A percentile compares a stretch with the other conserved stretches of the same genome.
These are phyloP conservation scores for Medicago arabica DNA, from an alignment of 306 rosid genomes.

Conservation along the genomic window DNA sequence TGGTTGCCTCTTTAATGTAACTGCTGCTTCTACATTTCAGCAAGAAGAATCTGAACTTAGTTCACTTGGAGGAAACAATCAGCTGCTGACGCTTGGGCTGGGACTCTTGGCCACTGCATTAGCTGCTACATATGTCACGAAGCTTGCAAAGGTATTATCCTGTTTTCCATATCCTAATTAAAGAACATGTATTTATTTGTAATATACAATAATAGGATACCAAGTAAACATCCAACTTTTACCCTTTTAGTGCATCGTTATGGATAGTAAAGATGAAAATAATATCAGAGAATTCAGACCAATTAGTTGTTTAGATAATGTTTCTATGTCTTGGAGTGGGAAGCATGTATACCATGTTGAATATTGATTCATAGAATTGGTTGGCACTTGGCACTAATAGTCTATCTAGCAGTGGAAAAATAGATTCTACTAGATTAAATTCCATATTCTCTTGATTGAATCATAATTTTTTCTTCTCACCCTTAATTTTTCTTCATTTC, in stretches of 20 bases:
- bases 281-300: no score
- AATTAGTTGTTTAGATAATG: no score
- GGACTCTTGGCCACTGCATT: constrained; percentile 84
- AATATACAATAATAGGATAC: constrained; percentile 3
- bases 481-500: background rate
- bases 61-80: constrained; percentile 76
- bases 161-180: constrained; percentile 5
- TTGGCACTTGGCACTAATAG: no score
- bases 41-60: constrained; percentile 86
- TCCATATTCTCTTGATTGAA: no score
- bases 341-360: no score
- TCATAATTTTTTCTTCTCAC: no score
- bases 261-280: no score
- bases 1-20: constrained; percentile 36
- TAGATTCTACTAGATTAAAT: no score
- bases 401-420: no score
- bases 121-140: constrained; percentile 88
- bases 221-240: constrained; percentile 26
- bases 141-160: constrained; percentile 81
- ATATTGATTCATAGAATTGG: no score
- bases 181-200: constrained; percentile 2
- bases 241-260: background rate
- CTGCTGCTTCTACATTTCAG: constrained; percentile 57
- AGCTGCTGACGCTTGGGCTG: constrained; percentile 76
- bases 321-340: no score